These are phyloP conservation scores for Sonneratia alba DNA, from an alignment of 345 rosid species.

Conservation along the genomic window DNA sequence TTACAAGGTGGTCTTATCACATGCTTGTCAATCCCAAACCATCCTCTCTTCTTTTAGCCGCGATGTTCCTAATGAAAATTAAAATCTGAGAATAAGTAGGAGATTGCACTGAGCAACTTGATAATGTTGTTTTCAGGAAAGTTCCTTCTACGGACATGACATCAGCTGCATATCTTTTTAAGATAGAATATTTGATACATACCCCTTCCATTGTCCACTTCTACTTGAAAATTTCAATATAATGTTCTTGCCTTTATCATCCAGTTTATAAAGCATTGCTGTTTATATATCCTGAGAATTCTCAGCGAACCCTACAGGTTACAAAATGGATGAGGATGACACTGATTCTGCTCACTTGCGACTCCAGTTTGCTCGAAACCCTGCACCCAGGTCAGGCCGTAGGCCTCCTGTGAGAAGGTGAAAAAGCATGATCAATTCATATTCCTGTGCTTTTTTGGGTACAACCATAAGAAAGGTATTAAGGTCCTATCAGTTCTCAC, in stretches of 20 bases:
- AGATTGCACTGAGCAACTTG: neutral
- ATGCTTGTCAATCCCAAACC: neutral
- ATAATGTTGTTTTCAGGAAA: neutral
- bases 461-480: neutral
- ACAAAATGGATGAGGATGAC: slow-evolving; percentile 64
- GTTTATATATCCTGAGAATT: neutral
- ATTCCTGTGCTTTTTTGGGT: slow-evolving; percentile 4
- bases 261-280: neutral
- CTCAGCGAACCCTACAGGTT: slow-evolving; percentile 32
- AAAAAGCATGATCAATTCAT: slow-evolving; percentile 4
- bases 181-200: neutral
- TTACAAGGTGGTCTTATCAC: slow-evolving; percentile 54
- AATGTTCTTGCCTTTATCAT: too few relatives aligned
- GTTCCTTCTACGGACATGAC: neutral
- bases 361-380: slow-evolving; percentile 61
- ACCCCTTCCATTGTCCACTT: too few relatives aligned
- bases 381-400: slow-evolving; percentile 27
- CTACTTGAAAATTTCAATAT: too few relatives aligned
- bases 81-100: neutral
- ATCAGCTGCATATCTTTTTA: neutral
- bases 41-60: neutral
- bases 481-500: neutral
- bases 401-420: slow-evolving; percentile 36
- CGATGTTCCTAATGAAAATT: slow-evolving; percentile 5
- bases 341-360: slow-evolving; percentile 56